Conservation (phyloP, 2,329 filamentous ascomycete species). For the Alternaria consortialis region DNA sequence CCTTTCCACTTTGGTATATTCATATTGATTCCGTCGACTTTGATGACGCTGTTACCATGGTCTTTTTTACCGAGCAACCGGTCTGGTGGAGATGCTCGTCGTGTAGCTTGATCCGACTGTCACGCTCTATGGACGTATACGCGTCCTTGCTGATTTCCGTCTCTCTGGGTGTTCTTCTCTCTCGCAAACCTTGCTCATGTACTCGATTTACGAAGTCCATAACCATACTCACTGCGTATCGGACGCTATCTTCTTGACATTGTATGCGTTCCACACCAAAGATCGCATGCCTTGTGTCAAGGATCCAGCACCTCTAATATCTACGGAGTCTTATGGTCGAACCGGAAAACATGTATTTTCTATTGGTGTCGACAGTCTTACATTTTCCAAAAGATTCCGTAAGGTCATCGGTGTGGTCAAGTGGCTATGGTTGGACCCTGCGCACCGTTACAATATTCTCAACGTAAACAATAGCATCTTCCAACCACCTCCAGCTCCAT, state of each 20-base stretch:
- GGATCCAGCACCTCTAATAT: neutral
- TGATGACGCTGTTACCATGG: neutral
- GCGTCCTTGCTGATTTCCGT: neutral
- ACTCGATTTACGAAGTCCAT: neutral
- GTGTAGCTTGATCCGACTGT: neutral
- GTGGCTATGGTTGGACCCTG: neutral
- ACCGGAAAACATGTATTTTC: neutral
- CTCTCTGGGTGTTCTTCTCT: neutral
- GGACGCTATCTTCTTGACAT: neutral
- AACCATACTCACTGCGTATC: neutral
- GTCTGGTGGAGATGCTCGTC: neutral
- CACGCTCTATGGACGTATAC: neutral
- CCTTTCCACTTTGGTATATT: neutral
- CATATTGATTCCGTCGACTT: neutral
- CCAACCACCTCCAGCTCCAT: neutral
- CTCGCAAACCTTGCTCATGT: neutral
- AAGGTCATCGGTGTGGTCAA: neutral
- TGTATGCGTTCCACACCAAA: neutral
- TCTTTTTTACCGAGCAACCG: neutral
- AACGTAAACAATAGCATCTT: neutral
- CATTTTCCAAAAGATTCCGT: neutral
- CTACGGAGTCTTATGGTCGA: neutral
- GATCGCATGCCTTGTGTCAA: neutral
- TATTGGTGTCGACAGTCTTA: neutral
- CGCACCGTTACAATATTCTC: neutral